Evolutionary conservation across 345 rosid genomes (phyloP), one percentile per base, ranked within the genome.

Genomic region (Salix suchowensis): DNA sequence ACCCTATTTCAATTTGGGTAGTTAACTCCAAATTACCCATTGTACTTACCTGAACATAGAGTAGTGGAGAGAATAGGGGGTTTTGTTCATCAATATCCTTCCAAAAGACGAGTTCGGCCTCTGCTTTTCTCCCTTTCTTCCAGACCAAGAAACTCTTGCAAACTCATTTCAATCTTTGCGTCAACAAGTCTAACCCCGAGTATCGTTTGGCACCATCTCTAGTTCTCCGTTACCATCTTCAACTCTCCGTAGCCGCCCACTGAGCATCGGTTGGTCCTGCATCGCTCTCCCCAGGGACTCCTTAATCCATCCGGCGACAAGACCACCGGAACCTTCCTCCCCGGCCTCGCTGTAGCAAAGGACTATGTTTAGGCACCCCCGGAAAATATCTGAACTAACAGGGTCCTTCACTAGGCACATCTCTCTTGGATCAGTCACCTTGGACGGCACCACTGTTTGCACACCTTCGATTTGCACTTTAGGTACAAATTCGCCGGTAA

Each of bases 181-280:
- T 92, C 96, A 23, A 90, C 24, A 68, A 94, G 84, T 72, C 98
- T 85, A 42, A 55, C 84, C 1, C 98, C 98, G 23, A n/a, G 91
- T 70, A 65, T 92, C 97, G 34, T 91, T 94, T 6, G 97, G 75
- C 70, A 92, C 90, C 50, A 94, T 74, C 86, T 91, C 97, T 21
- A 92, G 76, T 28, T 84, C 86, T n/a, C 87, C 86, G 19, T 70
- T 7, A 1, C 79, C 84, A 15, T 48, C 80, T 66, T 85, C 89
- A 12, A 80, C 68, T 74, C 83, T 74, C 58, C 91, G 67, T 5
- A 94, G 79, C 15, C 98, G 80, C 3, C 98, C 98, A 2, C 87
- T 15, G 9, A 89, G 80, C 82, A 90, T 24, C 1, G 98, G 92
- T 70, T 86, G 85, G 84, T 90, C 91, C 19, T 54, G 30, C 66